These are phyloP conservation scores for Neofusicoccum sp. DNA, from an alignment of 2,329 filamentous ascomycete species.

Conservation along the genomic window DNA sequence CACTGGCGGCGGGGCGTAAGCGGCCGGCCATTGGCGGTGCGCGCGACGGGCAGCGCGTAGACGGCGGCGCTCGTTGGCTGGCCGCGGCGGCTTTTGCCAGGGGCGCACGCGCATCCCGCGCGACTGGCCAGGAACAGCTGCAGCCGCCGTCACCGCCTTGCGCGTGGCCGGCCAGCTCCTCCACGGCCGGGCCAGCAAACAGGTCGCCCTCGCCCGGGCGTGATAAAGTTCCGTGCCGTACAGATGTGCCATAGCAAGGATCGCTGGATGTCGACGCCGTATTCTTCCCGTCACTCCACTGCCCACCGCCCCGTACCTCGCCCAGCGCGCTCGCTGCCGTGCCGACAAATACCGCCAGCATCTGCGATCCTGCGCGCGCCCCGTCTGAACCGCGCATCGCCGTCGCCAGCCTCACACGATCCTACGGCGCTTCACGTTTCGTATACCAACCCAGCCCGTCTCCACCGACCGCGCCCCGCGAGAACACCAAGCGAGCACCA, in stretches of 20 bases:
- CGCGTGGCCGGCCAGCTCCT: neutral
- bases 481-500: neutral
- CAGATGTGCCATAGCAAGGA: conserved; percentile 22
- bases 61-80: conserved; percentile 13
- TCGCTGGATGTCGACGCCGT: neutral
- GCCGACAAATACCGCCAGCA: neutral
- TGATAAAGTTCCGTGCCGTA: conserved; percentile 22
- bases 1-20: neutral
- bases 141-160: conserved; percentile 15
- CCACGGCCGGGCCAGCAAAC: neutral
- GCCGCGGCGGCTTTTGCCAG: neutral
- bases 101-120: conserved; percentile 8
- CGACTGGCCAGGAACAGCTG: conserved; percentile 17
- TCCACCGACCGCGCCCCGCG: neutral
- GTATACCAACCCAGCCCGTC: neutral
- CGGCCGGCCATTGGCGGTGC: no score
- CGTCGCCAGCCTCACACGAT: conserved; percentile 7
- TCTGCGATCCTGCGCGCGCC: neutral
- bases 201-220: conserved; percentile 1
- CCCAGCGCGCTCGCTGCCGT: neutral
- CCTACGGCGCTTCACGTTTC: conserved; percentile 18
- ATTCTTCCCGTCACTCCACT: neutral
- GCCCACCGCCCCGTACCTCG: conserved; percentile 5
- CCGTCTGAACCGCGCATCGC: neutral
- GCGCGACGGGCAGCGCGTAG: neutral